Percentiles rank a stretch among this genome's conserved stretches.
These are phyloP conservation scores for Ophiosphaerella narmari DNA, from an alignment of 2,329 filamentous ascomycete species.

Conservation along the genomic window DNA sequence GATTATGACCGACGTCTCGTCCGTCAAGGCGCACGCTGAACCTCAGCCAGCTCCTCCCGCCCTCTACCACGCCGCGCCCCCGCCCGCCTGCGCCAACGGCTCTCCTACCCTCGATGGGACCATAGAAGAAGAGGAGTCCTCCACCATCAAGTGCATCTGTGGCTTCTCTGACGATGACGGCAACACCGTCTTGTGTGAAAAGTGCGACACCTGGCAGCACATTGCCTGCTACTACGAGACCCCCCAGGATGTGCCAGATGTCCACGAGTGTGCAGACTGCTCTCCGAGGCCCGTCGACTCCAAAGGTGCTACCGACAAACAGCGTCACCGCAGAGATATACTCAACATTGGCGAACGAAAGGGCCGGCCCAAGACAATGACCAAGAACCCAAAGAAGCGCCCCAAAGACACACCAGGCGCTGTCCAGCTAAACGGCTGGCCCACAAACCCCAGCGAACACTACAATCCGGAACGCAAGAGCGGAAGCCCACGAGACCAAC, in stretches of 20 bases:
- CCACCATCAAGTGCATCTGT: conserved; percentile 98
- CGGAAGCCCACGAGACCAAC: conserved; percentile 57
- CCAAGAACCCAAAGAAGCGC: conserved; percentile 90
- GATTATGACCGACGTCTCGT: conserved; percentile 52
- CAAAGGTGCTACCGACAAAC: conserved; percentile 74
- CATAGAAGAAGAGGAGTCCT: conserved; percentile 74
- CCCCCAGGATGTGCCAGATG: conserved; percentile 69
- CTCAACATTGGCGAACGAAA: conserved; percentile 61
- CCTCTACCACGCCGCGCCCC: conserved; percentile 33
- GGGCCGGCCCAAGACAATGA: conserved; percentile 74
- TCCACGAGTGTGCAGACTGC: conserved; percentile 90
- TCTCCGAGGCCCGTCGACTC: conserved; percentile 75
- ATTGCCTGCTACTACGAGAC: conserved; percentile 94
- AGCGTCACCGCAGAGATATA: conserved; percentile 64
- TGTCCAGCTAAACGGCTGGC: conserved; percentile 69
- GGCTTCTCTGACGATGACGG: conserved; percentile 93
- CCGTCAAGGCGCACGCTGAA: conserved; percentile 49
- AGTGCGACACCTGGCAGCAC: conserved; percentile 97
- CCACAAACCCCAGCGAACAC: conserved; percentile 60
- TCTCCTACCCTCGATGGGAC: conserved; percentile 39
- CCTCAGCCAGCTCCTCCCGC: conserved; percentile 47
- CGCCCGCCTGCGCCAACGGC: conserved; percentile 43
- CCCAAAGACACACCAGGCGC: conserved; percentile 66
- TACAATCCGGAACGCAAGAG: conserved; percentile 53
- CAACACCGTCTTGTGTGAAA: conserved; percentile 94